phyloP scores from a whole-genome alignment of 2,329 filamentous ascomycete species.

The Sphaceloma murrayae region DNA sequence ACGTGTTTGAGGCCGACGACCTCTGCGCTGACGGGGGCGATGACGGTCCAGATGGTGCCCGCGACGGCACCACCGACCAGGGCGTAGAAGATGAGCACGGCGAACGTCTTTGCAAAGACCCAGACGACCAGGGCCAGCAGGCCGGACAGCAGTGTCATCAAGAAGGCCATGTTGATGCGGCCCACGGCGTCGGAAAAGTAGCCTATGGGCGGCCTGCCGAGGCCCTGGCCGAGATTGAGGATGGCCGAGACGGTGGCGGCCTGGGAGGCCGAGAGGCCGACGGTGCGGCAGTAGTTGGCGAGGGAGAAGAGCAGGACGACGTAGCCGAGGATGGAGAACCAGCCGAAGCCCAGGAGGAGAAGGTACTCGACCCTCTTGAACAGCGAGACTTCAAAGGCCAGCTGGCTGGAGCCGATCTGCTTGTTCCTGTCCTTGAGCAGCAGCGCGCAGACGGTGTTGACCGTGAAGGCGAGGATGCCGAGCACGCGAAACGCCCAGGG shows the following conservation, averaged over 20 bases:
- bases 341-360: conserved; percentile 56
- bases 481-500: conserved; percentile 59
- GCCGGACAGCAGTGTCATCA: conserved; percentile 55
- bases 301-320: conserved; percentile 68
- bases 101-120: conserved; percentile 59
- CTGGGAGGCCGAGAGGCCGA: conserved; percentile 58
- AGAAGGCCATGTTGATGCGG: conserved; percentile 60
- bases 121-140: conserved; percentile 61
- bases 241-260: conserved; percentile 64
- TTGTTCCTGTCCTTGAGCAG: conserved; percentile 64
- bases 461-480: conserved; percentile 53
- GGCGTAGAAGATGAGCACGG: conserved; percentile 61
- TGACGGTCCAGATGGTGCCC: conserved; percentile 58
- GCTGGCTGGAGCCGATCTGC: conserved; percentile 55
- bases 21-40: conserved; percentile 62
- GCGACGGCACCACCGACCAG: conserved; percentile 57
- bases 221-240: conserved; percentile 56
- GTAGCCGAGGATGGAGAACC: conserved; percentile 64
- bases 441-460: conserved; percentile 54
- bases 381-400: conserved; percentile 55
- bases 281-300: conserved; percentile 59
- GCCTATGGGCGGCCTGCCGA: conserved; percentile 64
- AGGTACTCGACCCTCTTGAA: conserved; percentile 55
- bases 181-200: conserved; percentile 62
- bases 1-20: conserved; percentile 61